Conservation (phyloP, 306 rosid species). For the Malus sieversii region DNA sequence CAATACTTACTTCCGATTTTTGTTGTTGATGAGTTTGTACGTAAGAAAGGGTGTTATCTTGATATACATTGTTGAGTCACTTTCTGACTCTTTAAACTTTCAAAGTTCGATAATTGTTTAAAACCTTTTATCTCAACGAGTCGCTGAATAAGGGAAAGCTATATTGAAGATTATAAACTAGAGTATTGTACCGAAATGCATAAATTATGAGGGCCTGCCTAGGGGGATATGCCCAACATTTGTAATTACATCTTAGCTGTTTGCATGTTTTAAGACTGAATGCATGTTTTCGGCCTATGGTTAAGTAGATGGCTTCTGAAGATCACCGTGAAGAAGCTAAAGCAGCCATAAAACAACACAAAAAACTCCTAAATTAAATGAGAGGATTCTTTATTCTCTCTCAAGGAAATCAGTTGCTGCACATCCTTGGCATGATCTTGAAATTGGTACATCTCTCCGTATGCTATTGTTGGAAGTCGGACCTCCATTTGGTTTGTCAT, state of each 20-base stretch:
- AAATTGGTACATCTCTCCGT: constrained; percentile 50
- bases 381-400: constrained; percentile 87
- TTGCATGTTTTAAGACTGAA: not conserved
- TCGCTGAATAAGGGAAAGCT: not conserved
- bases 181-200: not conserved
- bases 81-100: not conserved
- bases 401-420: constrained; percentile 95
- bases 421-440: constrained; percentile 99
- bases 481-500: too few relatives aligned
- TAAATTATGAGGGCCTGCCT: not conserved
- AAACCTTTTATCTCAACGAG: not conserved
- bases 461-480: too few relatives aligned
- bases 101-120: not conserved
- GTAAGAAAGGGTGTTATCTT: not conserved
- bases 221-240: not conserved
- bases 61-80: not conserved
- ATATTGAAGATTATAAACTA: not conserved
- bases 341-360: not conserved
- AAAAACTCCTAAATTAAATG: constrained; percentile 56
- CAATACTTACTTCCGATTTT: not conserved
- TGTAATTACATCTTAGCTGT: not conserved
- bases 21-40: not conserved
- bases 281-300: not conserved
- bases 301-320: constrained; percentile 32
- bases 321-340: constrained; percentile 1